These are phyloP conservation scores for Tricholoma terreum DNA, from an alignment of 768 basidiomycete species.

Conservation along the genomic window DNA sequence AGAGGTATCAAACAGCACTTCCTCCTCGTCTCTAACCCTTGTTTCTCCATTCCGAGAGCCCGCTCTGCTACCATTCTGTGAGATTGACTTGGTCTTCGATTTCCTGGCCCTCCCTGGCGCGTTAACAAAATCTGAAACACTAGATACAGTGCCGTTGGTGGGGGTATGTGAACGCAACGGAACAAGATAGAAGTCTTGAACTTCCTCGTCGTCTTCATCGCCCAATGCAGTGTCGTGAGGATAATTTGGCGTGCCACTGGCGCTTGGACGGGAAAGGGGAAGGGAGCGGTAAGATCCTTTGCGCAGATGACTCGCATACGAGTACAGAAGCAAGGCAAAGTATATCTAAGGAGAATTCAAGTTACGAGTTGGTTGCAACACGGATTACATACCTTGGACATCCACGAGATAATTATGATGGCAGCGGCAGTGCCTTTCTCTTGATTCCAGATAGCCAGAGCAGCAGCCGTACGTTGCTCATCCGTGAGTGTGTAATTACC, in stretches of 20 bases:
- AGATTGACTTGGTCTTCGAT: slow-evolving; percentile 8
- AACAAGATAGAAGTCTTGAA: slow-evolving; percentile 67
- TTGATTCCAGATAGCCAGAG: slow-evolving; percentile 81
- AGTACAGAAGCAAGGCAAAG: slow-evolving; percentile 87
- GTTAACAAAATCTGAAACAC: slow-evolving; percentile 63
- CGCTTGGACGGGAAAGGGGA: slow-evolving; percentile 49
- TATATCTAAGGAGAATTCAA: slow-evolving; percentile 62
- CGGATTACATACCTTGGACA: slow-evolving; percentile 66
- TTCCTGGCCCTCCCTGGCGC: slow-evolving; percentile 35
- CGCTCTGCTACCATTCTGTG: slow-evolving; percentile 13
- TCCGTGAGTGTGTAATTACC: slow-evolving; percentile 56
- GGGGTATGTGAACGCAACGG: slow-evolving; percentile 48
- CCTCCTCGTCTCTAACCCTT: slow-evolving; percentile 39
- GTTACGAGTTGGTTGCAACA: background rate
- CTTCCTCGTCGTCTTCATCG: slow-evolving; percentile 55
- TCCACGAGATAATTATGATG: slow-evolving; percentile 81
- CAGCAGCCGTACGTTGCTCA: slow-evolving; percentile 66
- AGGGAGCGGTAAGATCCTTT: slow-evolving; percentile 87
- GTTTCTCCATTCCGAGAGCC: slow-evolving; percentile 28
- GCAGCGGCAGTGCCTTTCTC: slow-evolving; percentile 81
- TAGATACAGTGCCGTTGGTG: slow-evolving; percentile 41
- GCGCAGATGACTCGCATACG: slow-evolving; percentile 89
- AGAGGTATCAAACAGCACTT: slow-evolving; percentile 65
- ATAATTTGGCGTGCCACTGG: slow-evolving; percentile 26
- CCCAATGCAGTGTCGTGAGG: slow-evolving; percentile 39